phyloP scores from a whole-genome alignment of 805 yeast species.

The Candida palmyrensis region DNA sequence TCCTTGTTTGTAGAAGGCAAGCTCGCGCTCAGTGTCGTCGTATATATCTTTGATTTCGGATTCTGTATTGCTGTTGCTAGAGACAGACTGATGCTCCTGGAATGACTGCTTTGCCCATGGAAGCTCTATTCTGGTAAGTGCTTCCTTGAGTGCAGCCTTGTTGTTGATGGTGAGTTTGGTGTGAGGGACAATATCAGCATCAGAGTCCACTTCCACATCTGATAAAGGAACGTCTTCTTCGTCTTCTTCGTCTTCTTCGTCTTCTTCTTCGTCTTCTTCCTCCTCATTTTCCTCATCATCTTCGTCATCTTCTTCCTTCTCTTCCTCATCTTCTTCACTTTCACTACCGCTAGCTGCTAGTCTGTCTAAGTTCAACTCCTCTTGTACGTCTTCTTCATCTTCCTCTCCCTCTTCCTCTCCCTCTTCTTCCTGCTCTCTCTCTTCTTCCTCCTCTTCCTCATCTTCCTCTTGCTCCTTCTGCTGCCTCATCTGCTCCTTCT shows the following conservation, averaged over 20 bases:
- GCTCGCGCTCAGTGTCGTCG: conserved; percentile 93
- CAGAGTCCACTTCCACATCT: conserved; percentile 89
- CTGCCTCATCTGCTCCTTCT: too few relatives aligned
- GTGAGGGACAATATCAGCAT: conserved; percentile 90
- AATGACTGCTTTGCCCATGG: conserved; percentile 67
- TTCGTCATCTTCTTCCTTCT: conserved; percentile 31
- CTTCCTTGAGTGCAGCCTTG: conserved; percentile 70
- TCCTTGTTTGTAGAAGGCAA: conserved; percentile 93
- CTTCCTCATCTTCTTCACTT: conserved; percentile 29
- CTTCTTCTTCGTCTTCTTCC: conserved; percentile 48
- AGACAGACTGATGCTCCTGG: conserved; percentile 76
- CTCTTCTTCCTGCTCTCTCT: conserved; percentile 37
- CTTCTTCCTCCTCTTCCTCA: conserved; percentile 28
- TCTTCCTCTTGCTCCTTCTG: conserved; percentile 27
- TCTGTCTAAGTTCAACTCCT: conserved; percentile 45
- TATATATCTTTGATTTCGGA: conserved; percentile 76
- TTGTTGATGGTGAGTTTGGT: conserved; percentile 88
- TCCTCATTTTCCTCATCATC: conserved; percentile 28
- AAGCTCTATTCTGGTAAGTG: conserved; percentile 60
- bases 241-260: conserved; percentile 54
- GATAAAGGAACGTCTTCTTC: conserved; percentile 84
- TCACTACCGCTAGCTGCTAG: conserved; percentile 54
- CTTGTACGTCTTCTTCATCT: conserved; percentile 22
- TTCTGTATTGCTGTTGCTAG: conserved; percentile 57
- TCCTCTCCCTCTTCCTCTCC: conserved; percentile 40